phyloP scores from a whole-genome alignment of 345 rosid species.

The Populus euphratica region DNA sequence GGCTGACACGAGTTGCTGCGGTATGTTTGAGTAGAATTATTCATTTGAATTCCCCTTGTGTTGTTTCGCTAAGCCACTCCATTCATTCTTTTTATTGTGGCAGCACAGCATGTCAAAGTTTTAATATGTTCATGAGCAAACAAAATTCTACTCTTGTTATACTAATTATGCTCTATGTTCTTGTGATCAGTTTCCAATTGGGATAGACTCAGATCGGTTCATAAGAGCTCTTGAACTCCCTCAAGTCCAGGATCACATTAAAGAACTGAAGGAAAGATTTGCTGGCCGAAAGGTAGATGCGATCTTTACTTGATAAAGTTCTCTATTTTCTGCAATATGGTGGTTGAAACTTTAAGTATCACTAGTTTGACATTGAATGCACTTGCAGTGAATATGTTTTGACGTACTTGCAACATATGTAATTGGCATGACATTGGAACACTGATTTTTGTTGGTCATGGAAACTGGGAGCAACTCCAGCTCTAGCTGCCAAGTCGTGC shows the following conservation, averaged over 20 bases:
- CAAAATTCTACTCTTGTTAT: constrained; percentile 1
- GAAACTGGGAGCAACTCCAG: neutral
- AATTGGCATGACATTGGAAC: neutral
- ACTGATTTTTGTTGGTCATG: neutral
- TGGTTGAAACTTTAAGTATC: neutral
- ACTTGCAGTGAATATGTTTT: neutral
- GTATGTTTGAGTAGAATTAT: constrained; percentile 41
- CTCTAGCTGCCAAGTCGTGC: neutral
- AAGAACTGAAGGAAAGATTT: constrained; percentile 82
- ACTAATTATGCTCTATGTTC: constrained; percentile 13
- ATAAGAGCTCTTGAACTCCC: constrained; percentile 68
- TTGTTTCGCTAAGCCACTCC: constrained; percentile 8
- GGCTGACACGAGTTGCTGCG: constrained; percentile 94
- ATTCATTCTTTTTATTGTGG: neutral
- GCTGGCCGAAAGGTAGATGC: constrained; percentile 79
- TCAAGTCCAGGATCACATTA: constrained; percentile 67
- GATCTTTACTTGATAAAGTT: neutral
- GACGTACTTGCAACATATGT: neutral
- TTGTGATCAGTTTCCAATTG: constrained; percentile 83
- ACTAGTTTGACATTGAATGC: neutral
- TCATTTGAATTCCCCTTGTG: constrained; percentile 18
- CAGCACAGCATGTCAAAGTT: constrained; percentile 2
- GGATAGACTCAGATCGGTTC: constrained; percentile 91
- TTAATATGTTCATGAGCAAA: neutral
- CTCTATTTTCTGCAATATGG: neutral